Evolutionary conservation across 2,329 filamentous ascomycete species (phyloP).

Genomic region (Pseudogymnoascus sp.): DNA sequence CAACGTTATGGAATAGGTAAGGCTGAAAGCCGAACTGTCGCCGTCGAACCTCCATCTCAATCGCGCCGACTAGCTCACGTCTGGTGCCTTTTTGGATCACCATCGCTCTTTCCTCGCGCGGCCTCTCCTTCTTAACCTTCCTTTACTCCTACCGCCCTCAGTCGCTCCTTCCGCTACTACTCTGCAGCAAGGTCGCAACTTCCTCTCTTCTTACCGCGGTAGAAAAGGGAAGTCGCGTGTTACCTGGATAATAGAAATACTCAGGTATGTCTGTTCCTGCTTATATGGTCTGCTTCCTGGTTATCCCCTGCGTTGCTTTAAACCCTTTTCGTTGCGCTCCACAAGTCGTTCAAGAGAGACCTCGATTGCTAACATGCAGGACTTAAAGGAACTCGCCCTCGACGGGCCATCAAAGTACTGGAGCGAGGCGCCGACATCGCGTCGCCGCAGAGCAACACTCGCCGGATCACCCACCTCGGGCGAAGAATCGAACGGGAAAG

Average conservation of each 20-base stretch:
- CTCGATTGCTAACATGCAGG: background rate
- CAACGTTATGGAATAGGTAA: background rate
- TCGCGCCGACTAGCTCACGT: constrained; percentile 5
- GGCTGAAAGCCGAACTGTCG: background rate
- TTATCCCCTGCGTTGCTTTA: constrained; percentile 3
- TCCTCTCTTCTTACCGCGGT: constrained; percentile 2
- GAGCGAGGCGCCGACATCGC: background rate
- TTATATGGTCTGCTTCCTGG: constrained; percentile 5
- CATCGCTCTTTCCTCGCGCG: background rate
- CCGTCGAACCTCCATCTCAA: constrained; percentile 6
- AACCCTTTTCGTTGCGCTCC: background rate
- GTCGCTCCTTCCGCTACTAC: background rate
- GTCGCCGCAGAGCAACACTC: background rate
- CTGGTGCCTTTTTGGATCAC: constrained; percentile 1
- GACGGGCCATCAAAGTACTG: constrained; percentile 7
- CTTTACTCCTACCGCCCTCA: background rate
- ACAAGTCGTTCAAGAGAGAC: background rate
- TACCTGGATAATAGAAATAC: constrained; percentile 7
- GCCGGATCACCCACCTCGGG: background rate
- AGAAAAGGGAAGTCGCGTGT: background rate
- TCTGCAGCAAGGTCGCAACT: constrained; percentile 3
- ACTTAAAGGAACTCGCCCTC: constrained; percentile 2
- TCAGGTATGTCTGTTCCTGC: constrained; percentile 7
- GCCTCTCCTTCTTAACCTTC: background rate
- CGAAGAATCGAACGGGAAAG: background rate